Conservation (phyloP, 805 yeast species). For the Wickerhamiella brachini region DNA sequence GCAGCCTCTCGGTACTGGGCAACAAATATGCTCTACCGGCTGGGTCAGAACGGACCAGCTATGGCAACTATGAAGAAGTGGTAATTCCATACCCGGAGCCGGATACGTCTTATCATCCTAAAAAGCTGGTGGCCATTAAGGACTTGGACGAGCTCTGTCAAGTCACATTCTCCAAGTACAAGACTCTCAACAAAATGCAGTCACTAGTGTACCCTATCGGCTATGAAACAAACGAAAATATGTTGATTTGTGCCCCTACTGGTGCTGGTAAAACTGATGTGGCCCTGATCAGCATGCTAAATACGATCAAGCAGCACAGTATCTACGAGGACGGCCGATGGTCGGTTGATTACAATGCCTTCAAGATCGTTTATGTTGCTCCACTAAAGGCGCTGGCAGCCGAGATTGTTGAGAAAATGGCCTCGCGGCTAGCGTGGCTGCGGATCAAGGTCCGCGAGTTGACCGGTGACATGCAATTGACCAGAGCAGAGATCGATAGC, state of each 20-base stretch:
- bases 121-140: constrained; percentile 38
- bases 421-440: constrained; percentile 63
- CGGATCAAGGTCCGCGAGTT: constrained; percentile 78
- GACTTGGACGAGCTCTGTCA: constrained; percentile 67
- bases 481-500: constrained; percentile 59
- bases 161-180: constrained; percentile 71
- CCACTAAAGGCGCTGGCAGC: constrained; percentile 92
- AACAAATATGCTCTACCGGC: constrained; percentile 65
- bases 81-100: constrained; percentile 45
- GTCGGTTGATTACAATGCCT: constrained; percentile 66
- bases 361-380: constrained; percentile 85
- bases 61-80: constrained; percentile 59
- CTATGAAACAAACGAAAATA: constrained; percentile 81
- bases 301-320: constrained; percentile 56
- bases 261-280: constrained; percentile 98
- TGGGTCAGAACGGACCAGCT: constrained; percentile 45
- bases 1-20: constrained; percentile 65
- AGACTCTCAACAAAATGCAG: constrained; percentile 73
- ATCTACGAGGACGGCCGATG: constrained; percentile 30
- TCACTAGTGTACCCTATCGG: constrained; percentile 86
- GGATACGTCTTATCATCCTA: constrained; percentile 26
- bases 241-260: constrained; percentile 94
- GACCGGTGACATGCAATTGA: constrained; percentile 92
- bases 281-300: constrained; percentile 67
- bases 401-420: constrained; percentile 85